A percentile compares a stretch with the other conserved stretches of the same genome.
These are phyloP conservation scores for Yamadazyma sp. DNA, from an alignment of 805 yeast species.

Conservation along the genomic window DNA sequence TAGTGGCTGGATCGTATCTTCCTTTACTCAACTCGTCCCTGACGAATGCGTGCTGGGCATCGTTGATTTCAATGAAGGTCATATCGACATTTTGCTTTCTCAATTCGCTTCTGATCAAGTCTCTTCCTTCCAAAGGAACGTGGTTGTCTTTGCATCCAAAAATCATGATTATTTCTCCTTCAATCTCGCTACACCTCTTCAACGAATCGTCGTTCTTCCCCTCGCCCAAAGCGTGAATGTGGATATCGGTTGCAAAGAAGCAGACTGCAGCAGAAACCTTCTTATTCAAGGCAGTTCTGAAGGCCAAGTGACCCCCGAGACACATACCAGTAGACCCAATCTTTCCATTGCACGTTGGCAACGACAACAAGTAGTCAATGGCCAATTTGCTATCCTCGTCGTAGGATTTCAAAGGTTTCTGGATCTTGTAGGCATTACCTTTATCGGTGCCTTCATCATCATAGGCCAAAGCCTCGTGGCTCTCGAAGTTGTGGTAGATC, in stretches of 20 bases:
- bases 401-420: conserved; percentile 67
- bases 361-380: conserved; percentile 56
- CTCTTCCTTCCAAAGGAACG: conserved; percentile 77
- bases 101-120: conserved; percentile 60
- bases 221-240: conserved; percentile 62
- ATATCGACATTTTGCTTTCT: conserved; percentile 60
- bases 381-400: conserved; percentile 71
- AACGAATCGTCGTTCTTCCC: conserved; percentile 67
- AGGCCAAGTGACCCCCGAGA: conserved; percentile 80
- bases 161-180: conserved; percentile 62
- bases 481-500: conserved; percentile 71
- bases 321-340: conserved; percentile 89
- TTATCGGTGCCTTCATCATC: conserved; percentile 73
- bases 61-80: conserved; percentile 72
- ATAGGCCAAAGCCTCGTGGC: conserved; percentile 63
- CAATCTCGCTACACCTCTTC: conserved; percentile 52
- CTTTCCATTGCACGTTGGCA: conserved; percentile 66
- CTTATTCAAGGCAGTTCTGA: conserved; percentile 62
- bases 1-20: conserved; percentile 78
- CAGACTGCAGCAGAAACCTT: conserved; percentile 68
- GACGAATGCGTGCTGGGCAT: conserved; percentile 82
- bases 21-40: conserved; percentile 79
- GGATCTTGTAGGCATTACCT: conserved; percentile 66
- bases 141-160: conserved; percentile 81
- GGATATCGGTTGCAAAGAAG: conserved; percentile 81